Conservation (phyloP, 768 basidiomycete genomes). For the Leccinum obscurum region DNA sequence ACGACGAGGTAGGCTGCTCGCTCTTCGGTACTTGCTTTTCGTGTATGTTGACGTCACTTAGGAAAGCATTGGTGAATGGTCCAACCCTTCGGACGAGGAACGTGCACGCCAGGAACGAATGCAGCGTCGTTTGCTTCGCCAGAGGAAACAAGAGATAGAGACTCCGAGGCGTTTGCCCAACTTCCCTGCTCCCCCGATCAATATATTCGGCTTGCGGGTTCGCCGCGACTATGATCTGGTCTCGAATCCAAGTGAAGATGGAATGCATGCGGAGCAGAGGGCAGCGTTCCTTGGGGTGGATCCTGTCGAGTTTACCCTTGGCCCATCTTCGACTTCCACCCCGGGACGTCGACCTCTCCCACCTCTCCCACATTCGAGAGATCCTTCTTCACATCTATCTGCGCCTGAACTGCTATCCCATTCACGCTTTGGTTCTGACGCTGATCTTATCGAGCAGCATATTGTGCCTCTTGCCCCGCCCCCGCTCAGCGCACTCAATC, state of each 20-base stretch:
- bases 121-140: slow-evolving; percentile 60
- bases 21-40: background rate
- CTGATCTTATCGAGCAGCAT: slow-evolving; percentile 36
- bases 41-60: slow-evolving; percentile 16
- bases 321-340: slow-evolving; percentile 44
- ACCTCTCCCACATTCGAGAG: slow-evolving; percentile 64
- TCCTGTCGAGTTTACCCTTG: slow-evolving; percentile 45
- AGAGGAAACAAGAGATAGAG: slow-evolving; percentile 49
- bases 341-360: slow-evolving; percentile 53
- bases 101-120: slow-evolving; percentile 67
- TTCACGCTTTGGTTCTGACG: slow-evolving; percentile 50
- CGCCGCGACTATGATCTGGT: slow-evolving; percentile 66
- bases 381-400: slow-evolving; percentile 60
- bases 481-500: slow-evolving; percentile 52
- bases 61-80: slow-evolving; percentile 86
- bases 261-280: slow-evolving; percentile 35
- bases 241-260: slow-evolving; percentile 87
- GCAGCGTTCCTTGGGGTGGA: slow-evolving; percentile 46
- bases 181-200: slow-evolving; percentile 76
- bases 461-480: slow-evolving; percentile 15
- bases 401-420: slow-evolving; percentile 62
- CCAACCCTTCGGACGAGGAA: slow-evolving; percentile 90
- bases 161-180: slow-evolving; percentile 72
- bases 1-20: slow-evolving; percentile 59
- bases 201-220: slow-evolving; percentile 41